A percentile compares a stretch with the other conserved stretches of the same genome.
Evolutionary conservation across 768 basidiomycete species (phyloP).

Genomic region (Lentinula sp.): DNA sequence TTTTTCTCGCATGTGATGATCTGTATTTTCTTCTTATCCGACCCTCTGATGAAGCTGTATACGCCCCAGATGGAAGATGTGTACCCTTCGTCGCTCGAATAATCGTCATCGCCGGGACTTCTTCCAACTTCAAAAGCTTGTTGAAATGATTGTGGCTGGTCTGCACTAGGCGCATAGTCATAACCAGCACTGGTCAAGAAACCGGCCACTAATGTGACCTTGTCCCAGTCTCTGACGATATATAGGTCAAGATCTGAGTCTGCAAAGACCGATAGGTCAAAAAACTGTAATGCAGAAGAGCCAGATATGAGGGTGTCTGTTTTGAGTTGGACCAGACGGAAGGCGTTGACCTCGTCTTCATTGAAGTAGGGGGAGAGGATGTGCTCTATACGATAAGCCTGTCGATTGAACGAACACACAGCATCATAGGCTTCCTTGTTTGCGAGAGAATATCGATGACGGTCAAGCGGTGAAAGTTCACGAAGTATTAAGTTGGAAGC

Average conservation of each 20-base stretch:
- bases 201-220: conserved; percentile 17
- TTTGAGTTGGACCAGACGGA: conserved; percentile 34
- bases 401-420: conserved; percentile 9
- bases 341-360: conserved; percentile 16
- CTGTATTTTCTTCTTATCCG: conserved; percentile 25
- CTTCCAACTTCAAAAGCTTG: not conserved
- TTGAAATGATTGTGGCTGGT: conserved; percentile 15
- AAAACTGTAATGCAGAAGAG: conserved; percentile 46
- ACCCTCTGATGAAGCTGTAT: conserved; percentile 24
- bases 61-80: conserved; percentile 3
- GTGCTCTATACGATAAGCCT: conserved; percentile 28
- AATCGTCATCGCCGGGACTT: not conserved
- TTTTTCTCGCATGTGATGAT: conserved; percentile 27
- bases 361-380: conserved; percentile 31
- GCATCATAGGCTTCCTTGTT: not conserved
- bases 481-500: conserved; percentile 1
- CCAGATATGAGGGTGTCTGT: conserved; percentile 47
- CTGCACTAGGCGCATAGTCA: conserved; percentile 13
- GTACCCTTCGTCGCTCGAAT: not conserved
- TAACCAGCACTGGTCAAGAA: conserved; percentile 31
- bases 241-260: conserved; percentile 50
- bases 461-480: conserved; percentile 5
- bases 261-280: conserved; percentile 36
- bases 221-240: conserved; percentile 20
- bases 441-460: not conserved